Base-by-base conservation (phyloP, 2,329 filamentous ascomycete species). In the Dactylella cylindrospora region DNA sequence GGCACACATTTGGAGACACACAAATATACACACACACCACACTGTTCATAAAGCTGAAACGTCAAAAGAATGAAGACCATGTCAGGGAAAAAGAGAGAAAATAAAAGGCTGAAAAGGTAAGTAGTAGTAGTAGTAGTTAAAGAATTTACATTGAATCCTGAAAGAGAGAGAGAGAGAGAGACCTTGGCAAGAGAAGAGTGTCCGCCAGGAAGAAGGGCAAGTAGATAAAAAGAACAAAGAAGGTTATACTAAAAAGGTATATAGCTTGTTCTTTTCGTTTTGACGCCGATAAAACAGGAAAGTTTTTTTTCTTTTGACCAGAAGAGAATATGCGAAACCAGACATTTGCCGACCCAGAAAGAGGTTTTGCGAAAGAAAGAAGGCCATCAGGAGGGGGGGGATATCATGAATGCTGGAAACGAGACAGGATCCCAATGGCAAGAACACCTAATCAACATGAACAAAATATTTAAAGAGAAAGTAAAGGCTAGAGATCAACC, bases 1-100 rank as follows among this genome's bases (percentile, higher is more conserved):
- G n/a, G n/a, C n/a, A n/a, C n/a, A n/a, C n/a, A n/a, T n/a, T n/a
- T n/a, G n/a, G n/a, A n/a, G n/a, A n/a, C n/a, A n/a, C n/a, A n/a
- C n/a, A n/a, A n/a, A n/a, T n/a, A n/a, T n/a, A n/a, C n/a, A n/a
- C n/a, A n/a, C n/a, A n/a, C n/a, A n/a, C n/a, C n/a, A n/a, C n/a
- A n/a, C n/a, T n/a, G n/a, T n/a, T n/a, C n/a, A n/a, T n/a, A n/a
- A n/a, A n/a, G n/a, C n/a, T n/a, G n/a, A n/a, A n/a, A n/a, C n/a
- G n/a, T n/a, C n/a, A 20, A 41, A 19, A 47, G 28, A 40, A 39
- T 38, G 29, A 4, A 13, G 17, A 33, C 2, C 22, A 49, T 10
- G 17, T 5, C n/a, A 38, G 22, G 20, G 53, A 44, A 45, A 35
- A 32, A 40, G 45, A 31, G 52, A 60, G 54, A 40, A 45, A 26